phyloP scores from a whole-genome alignment of 345 rosid genomes.

The Boechera divaricarpa region DNA sequence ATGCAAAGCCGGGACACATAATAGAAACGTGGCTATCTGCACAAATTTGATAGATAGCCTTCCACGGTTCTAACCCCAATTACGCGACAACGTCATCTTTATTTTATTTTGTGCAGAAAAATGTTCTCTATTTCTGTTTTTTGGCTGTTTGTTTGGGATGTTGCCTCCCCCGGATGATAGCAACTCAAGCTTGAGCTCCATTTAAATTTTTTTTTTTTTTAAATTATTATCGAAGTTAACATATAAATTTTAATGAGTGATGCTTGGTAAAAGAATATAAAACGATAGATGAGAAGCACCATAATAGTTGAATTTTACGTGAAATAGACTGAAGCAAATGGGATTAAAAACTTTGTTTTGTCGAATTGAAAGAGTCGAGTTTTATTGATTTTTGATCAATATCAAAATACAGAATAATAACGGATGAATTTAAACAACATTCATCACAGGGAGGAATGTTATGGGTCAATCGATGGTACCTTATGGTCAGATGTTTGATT shows the following conservation, averaged over 20 bases:
- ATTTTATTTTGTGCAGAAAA: background rate
- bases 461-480: too few relatives aligned
- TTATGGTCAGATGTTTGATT: too few relatives aligned
- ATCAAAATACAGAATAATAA: too few relatives aligned
- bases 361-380: too few relatives aligned
- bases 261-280: background rate
- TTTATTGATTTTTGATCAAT: too few relatives aligned
- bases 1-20: background rate
- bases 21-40: conserved; percentile 1
- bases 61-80: background rate
- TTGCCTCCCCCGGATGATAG: conserved; percentile 39
- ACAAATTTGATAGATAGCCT: background rate
- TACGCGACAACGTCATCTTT: conserved; percentile 1
- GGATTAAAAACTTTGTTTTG: too few relatives aligned
- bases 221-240: background rate
- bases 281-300: too few relatives aligned
- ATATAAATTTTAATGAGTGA: background rate
- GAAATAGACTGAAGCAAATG: too few relatives aligned
- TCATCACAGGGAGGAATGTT: too few relatives aligned
- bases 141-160: conserved; percentile 32
- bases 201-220: too few relatives aligned
- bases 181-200: background rate
- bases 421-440: too few relatives aligned
- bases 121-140: background rate
- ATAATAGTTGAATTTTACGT: too few relatives aligned